Conservation (phyloP, 495 filamentous ascomycete species). For the Aspergillus bertholletiae region DNA sequence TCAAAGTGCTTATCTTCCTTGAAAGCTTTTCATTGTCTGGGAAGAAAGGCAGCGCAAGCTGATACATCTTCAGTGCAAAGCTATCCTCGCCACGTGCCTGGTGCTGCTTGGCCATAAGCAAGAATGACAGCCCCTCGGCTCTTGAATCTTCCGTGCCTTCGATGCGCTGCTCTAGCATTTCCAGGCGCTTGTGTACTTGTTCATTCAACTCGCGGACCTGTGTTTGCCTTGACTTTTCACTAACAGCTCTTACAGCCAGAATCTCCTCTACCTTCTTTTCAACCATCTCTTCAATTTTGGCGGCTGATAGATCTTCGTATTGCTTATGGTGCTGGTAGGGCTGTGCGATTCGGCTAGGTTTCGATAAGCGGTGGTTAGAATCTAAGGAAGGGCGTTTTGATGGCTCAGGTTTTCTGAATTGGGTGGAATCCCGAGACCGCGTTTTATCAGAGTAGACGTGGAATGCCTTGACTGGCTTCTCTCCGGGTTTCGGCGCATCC, state of each 20-base stretch:
- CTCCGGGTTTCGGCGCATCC: conserved; percentile 48
- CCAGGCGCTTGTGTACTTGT: conserved; percentile 74
- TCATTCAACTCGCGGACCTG: conserved; percentile 62
- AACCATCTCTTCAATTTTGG: conserved; percentile 85
- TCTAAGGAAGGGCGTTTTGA: conserved; percentile 38
- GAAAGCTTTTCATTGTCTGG: conserved; percentile 79
- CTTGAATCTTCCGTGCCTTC: conserved; percentile 70
- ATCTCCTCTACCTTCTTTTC: conserved; percentile 88
- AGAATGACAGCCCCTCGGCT: conserved; percentile 75
- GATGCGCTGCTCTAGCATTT: conserved; percentile 79
- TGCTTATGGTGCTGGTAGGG: conserved; percentile 24
- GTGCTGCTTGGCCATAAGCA: conserved; percentile 91
- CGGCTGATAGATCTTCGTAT: conserved; percentile 58
- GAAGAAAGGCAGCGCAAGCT: conserved; percentile 79
- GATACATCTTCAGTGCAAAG: conserved; percentile 81
- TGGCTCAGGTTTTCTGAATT: conserved; percentile 37
- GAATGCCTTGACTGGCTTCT: conserved; percentile 80
- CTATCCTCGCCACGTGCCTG: conserved; percentile 74
- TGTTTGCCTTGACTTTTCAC: conserved; percentile 44
- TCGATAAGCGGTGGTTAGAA: conserved; percentile 31
- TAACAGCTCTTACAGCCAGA: conserved; percentile 62
- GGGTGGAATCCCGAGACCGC: conserved; percentile 39
- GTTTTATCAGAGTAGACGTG: conserved; percentile 74
- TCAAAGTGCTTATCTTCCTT: conserved; percentile 69
- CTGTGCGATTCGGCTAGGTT: conserved; percentile 23